Evolutionary conservation across 768 basidiomycete genomes (phyloP).

Genomic region (Leucocoprinus sp.): DNA sequence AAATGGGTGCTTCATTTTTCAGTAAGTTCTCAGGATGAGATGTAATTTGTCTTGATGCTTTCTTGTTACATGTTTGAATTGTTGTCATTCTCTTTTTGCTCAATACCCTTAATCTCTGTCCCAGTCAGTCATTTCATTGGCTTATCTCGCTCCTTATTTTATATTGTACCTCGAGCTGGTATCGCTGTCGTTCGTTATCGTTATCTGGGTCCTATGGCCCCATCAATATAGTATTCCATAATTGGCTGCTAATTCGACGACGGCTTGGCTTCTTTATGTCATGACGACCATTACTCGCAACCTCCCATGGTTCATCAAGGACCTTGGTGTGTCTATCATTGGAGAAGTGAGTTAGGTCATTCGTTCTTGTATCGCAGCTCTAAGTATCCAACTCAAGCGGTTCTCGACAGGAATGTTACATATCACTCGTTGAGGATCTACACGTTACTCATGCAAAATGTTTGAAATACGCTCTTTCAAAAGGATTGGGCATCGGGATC

Average conservation of each 20-base stretch:
- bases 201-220: not conserved
- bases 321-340: conserved; percentile 34
- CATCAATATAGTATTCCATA: not conserved
- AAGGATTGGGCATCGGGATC: conserved; percentile 85
- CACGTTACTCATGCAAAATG: conserved; percentile 73
- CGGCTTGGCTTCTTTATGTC: conserved; percentile 13
- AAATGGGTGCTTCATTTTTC: conserved; percentile 5
- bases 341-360: conserved; percentile 38
- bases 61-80: not conserved
- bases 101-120: too few relatives aligned
- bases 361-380: not conserved
- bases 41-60: not conserved
- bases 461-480: conserved; percentile 85
- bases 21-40: conserved; percentile 7
- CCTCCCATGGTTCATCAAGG: conserved; percentile 75
- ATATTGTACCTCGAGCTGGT: too few relatives aligned
- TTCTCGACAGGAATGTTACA: conserved; percentile 73
- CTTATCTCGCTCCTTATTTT: too few relatives aligned
- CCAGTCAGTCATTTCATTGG: too few relatives aligned
- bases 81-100: not conserved
- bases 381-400: not conserved
- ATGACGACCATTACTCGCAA: conserved; percentile 78
- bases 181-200: too few relatives aligned
- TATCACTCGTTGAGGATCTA: conserved; percentile 79
- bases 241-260: not conserved